These are phyloP conservation scores for Solanum clarkiae DNA, from an alignment of 257 asterid species.

Conservation along the genomic window DNA sequence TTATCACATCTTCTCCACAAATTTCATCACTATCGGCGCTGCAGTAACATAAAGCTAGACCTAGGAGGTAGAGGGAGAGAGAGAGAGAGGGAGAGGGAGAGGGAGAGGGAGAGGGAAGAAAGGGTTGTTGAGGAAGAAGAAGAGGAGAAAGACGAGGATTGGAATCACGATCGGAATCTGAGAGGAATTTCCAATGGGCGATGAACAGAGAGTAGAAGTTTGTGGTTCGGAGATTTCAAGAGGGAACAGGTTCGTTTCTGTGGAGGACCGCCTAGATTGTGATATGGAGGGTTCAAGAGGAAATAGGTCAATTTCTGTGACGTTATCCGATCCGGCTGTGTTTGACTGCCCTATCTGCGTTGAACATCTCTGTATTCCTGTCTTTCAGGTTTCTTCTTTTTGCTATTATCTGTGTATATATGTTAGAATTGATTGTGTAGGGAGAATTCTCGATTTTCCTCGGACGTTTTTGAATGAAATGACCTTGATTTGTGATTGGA, in stretches of 20 bases:
- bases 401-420: neutral
- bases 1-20: too few relatives aligned
- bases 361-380: slow-evolving; percentile 44
- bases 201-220: neutral
- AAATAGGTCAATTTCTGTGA: slow-evolving; percentile 19
- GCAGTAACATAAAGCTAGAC: too few relatives aligned
- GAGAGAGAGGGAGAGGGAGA: neutral
- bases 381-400: slow-evolving; percentile 44
- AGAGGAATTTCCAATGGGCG: neutral
- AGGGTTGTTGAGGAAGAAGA: too few relatives aligned
- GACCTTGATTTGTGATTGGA: too few relatives aligned
- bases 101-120: neutral
- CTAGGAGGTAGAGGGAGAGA: too few relatives aligned
- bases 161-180: neutral
- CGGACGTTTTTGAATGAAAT: neutral
- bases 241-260: neutral
- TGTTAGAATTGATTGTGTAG: neutral
- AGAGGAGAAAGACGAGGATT: neutral
- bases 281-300: neutral
- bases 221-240: neutral
- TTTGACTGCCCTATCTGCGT: slow-evolving; percentile 70
- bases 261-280: neutral
- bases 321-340: slow-evolving; percentile 52
- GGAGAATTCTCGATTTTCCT: neutral
- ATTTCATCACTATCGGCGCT: too few relatives aligned